Conservation (phyloP, 805 yeast genomes). For the Myxozyma sirexii region DNA sequence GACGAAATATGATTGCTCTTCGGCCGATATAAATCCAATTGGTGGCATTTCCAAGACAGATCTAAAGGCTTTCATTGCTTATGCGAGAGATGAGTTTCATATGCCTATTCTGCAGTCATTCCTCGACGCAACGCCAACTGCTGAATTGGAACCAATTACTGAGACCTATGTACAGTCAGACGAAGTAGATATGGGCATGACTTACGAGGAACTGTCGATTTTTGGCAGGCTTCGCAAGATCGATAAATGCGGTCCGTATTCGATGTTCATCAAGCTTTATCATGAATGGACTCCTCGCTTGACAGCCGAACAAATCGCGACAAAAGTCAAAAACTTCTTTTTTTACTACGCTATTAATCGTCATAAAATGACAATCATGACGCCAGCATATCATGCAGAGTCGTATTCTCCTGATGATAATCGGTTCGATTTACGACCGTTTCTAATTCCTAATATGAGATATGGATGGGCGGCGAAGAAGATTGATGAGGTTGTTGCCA, state of each 20-base stretch:
- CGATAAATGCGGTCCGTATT: slow-evolving; percentile 93
- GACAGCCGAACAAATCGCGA: slow-evolving; percentile 83
- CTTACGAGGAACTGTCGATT: slow-evolving; percentile 87
- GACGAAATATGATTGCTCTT: slow-evolving; percentile 95
- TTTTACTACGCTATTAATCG: slow-evolving; percentile 93
- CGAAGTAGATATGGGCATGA: slow-evolving; percentile 98
- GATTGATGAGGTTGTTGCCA: slow-evolving; percentile 76
- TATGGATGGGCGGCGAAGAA: slow-evolving; percentile 88
- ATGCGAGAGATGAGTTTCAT: slow-evolving; percentile 69
- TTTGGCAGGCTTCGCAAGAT: slow-evolving; percentile 91
- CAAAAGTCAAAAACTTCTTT: slow-evolving; percentile 88
- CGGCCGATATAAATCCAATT: slow-evolving; percentile 96
- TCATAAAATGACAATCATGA: slow-evolving; percentile 95
- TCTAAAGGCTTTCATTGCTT: slow-evolving; percentile 78
- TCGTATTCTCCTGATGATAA: slow-evolving; percentile 98
- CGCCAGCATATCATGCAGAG: slow-evolving; percentile 97
- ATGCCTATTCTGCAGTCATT: slow-evolving; percentile 79
- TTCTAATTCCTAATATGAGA: slow-evolving; percentile 77
- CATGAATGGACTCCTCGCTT: slow-evolving; percentile 91
- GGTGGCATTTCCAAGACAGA: slow-evolving; percentile 99
- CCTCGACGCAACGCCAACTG: slow-evolving; percentile 92
- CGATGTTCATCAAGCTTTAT: slow-evolving; percentile 85
- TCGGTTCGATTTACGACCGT: slow-evolving; percentile 94
- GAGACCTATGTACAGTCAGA: slow-evolving; percentile 91
- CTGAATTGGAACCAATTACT: slow-evolving; percentile 96